phyloP scores from a whole-genome alignment of 352 stramenopile genomes.

The Peronosclerospora sorghi region DNA sequence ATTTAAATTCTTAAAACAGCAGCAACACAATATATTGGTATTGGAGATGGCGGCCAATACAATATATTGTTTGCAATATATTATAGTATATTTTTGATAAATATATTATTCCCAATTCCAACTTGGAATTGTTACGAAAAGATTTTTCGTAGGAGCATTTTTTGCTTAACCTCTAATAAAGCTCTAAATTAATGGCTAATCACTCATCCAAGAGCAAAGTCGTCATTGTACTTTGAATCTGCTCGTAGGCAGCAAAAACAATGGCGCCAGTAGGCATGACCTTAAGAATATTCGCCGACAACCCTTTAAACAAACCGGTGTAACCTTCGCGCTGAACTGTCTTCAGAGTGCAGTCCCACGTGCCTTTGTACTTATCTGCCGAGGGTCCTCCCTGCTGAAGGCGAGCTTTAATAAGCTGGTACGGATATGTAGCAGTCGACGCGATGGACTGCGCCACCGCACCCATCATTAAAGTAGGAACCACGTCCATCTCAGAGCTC shows the following conservation, averaged over 20 bases:
- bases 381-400: conserved; percentile 86
- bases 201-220: conserved; percentile 33
- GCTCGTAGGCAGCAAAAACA: conserved; percentile 85
- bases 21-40: too few relatives aligned
- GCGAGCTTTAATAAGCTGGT: conserved; percentile 95
- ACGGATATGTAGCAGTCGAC: conserved; percentile 87
- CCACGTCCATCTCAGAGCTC: conserved; percentile 52
- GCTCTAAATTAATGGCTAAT: too few relatives aligned
- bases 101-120: too few relatives aligned
- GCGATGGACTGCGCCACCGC: conserved; percentile 72
- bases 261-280: conserved; percentile 94
- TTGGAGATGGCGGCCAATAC: too few relatives aligned
- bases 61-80: too few relatives aligned
- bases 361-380: conserved; percentile 83
- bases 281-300: conserved; percentile 91
- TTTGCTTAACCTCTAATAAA: too few relatives aligned
- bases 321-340: conserved; percentile 90
- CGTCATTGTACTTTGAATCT: conserved; percentile 55
- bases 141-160: too few relatives aligned
- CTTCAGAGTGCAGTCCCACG: conserved; percentile 82
- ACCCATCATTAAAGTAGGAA: conserved; percentile 68
- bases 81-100: too few relatives aligned
- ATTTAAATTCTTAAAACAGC: too few relatives aligned
- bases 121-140: too few relatives aligned
- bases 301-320: conserved; percentile 91